A percentile compares a stretch with the other conserved stretches of the same genome.
These are phyloP conservation scores for Letharia lupina DNA, from an alignment of 495 filamentous ascomycete species.

Conservation along the genomic window DNA sequence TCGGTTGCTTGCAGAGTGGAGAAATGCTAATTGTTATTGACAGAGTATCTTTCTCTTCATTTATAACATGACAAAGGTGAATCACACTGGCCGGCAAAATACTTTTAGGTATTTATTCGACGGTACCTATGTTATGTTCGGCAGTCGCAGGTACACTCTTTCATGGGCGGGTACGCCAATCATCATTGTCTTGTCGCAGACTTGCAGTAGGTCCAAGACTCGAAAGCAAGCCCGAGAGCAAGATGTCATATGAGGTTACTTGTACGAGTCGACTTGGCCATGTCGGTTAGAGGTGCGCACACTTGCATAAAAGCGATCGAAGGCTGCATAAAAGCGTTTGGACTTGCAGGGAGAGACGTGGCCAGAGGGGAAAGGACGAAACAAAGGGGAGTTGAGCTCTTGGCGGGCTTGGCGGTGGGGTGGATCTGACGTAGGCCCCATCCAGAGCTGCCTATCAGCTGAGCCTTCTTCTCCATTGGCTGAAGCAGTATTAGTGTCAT, in stretches of 20 bases:
- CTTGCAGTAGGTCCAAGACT: constrained; percentile 7
- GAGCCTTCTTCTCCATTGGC: constrained; percentile 7
- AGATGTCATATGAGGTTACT: constrained; percentile 1
- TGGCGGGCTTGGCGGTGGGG: neutral
- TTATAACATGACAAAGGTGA: neutral
- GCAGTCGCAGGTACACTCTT: neutral
- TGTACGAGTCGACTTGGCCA: neutral
- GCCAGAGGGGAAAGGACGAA: constrained; percentile 16
- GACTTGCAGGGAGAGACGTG: constrained; percentile 13
- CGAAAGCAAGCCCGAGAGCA: constrained; percentile 2
- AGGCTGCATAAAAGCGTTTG: constrained; percentile 4
- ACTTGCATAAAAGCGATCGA: constrained; percentile 17
- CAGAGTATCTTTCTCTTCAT: neutral
- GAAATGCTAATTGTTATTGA: neutral
- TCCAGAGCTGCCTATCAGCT: neutral
- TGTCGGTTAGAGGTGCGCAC: neutral
- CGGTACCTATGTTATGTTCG: neutral
- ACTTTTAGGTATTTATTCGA: no score
- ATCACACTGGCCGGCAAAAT: neutral
- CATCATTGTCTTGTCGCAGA: constrained; percentile 5
- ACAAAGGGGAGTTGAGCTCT: neutral
- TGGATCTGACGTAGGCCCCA: constrained; percentile 4
- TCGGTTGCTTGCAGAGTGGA: constrained; percentile 1
- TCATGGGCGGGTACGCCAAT: constrained; percentile 16
- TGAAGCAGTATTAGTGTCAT: neutral